Percentiles rank a stretch among this genome's conserved stretches.
These are phyloP conservation scores for Carpinus viminea DNA, from an alignment of 306 rosid species.

Conservation along the genomic window DNA sequence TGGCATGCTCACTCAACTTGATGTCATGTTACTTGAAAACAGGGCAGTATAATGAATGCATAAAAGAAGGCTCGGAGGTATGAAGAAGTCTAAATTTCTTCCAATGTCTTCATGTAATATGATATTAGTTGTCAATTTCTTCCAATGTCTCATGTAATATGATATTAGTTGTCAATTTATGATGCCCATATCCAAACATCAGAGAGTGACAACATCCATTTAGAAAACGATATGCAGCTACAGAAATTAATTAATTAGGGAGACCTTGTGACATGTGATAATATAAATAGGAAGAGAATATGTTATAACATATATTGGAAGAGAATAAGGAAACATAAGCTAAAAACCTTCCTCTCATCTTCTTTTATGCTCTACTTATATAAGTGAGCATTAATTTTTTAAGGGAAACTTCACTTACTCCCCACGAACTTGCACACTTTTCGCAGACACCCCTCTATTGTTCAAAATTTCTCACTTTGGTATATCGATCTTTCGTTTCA, in stretches of 20 bases:
- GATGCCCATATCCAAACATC: slow-evolving; percentile 11
- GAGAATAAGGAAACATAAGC: not conserved
- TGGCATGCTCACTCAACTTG: slow-evolving; percentile 94
- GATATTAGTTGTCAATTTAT: slow-evolving; percentile 19
- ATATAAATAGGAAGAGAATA: not conserved
- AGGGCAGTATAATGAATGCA: slow-evolving; percentile 71
- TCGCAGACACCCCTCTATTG: too few species aligned
- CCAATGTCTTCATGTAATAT: slow-evolving; percentile 16
- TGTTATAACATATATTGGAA: not conserved
- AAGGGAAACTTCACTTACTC: too few species aligned
- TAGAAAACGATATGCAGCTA: slow-evolving; percentile 7
- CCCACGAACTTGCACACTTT: too few species aligned
- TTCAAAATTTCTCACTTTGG: too few species aligned
- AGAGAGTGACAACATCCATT: slow-evolving; percentile 5
- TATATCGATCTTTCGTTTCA: too few species aligned
- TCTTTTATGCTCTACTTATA: not conserved
- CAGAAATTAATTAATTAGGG: not conserved
- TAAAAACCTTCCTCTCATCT: not conserved
- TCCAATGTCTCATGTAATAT: slow-evolving; percentile 17
- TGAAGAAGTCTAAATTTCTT: slow-evolving; percentile 21
- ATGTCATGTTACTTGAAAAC: slow-evolving; percentile 98
- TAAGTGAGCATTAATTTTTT: slow-evolving; percentile 2
- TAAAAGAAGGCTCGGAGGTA: slow-evolving; percentile 95
- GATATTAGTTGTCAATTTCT: slow-evolving; percentile 22
- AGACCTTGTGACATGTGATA: not conserved